Evolutionary conservation across 768 basidiomycete species (phyloP), one percentile per base, ranked within the genome.

Genomic region (Suillus fuscotomentosus): DNA sequence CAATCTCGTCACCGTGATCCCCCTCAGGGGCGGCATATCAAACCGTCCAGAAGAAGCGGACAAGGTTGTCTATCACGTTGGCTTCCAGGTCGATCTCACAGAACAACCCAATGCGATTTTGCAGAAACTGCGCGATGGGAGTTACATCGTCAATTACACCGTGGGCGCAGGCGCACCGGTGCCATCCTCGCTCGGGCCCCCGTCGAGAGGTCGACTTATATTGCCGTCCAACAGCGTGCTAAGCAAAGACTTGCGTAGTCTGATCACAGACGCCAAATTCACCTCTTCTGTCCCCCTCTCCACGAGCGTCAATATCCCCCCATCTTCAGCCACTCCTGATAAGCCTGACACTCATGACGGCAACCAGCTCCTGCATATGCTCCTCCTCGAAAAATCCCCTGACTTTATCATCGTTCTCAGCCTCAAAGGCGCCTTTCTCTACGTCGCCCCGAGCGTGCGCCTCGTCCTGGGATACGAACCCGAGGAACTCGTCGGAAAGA

Each of bases 21-120:
- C 97, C 20, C 84, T 98, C 64, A 73, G 81, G 0, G 93, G 90
- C 9, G 92, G 86, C 63, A 80, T 70, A 64, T 68, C 63, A 76
- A 82, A 73, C 71, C 68, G 38, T 48, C 77, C 67, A 67, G 82
- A 86, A 50, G 89, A 88, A 67, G 82, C 82, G 43, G 86, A 87
- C 61, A 90, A 96, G 53, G 83, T 92, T 47, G 88, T 86, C 10
- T 97, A 91, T 73, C 90, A 93, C 70, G 89, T 99, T 60, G 97
- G 97, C 1, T 99, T 99, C 81, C 95, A 99, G 77, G 91, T 97
- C 62, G 94, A 98, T 76, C 81, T 99, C 57, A 88, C 88, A 20
- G 87, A 90, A 70, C 94, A 96, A 77, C 95, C 94, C 3, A 87
- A 87, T 68, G 86, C 86, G 2, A 95, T 97, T 65, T 78, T 95